These are phyloP conservation scores for Cladosporium sphaerospermum DNA, from an alignment of 2,329 filamentous ascomycete genomes.

Conservation along the genomic window DNA sequence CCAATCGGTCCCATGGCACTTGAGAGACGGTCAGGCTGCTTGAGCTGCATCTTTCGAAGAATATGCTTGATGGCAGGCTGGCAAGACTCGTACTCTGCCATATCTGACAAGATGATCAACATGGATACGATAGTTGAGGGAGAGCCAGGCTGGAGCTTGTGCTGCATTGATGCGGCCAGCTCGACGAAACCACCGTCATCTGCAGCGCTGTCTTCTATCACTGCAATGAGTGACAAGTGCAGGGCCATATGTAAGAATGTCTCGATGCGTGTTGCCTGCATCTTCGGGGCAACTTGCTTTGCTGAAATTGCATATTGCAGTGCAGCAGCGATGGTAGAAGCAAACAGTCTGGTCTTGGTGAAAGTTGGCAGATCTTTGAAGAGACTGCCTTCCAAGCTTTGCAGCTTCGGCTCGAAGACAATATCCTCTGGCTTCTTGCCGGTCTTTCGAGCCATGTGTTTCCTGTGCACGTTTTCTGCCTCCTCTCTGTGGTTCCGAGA, in stretches of 20 bases:
- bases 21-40: slow-evolving; percentile 67
- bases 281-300: slow-evolving; percentile 60
- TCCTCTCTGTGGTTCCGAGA: slow-evolving; percentile 96
- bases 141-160: neutral
- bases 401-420: slow-evolving; percentile 83
- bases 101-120: slow-evolving; percentile 45
- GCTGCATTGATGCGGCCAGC: slow-evolving; percentile 18
- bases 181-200: slow-evolving; percentile 20
- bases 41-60: slow-evolving; percentile 77
- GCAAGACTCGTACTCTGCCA: slow-evolving; percentile 72
- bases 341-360: slow-evolving; percentile 77
- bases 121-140: slow-evolving; percentile 42
- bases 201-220: slow-evolving; percentile 52
- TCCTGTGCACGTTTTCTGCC: slow-evolving; percentile 81
- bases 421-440: slow-evolving; percentile 76
- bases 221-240: slow-evolving; percentile 78
- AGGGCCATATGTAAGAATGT: slow-evolving; percentile 87
- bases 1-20: slow-evolving; percentile 54
- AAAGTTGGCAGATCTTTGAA: slow-evolving; percentile 74
- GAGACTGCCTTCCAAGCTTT: slow-evolving; percentile 66
- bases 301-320: slow-evolving; percentile 73
- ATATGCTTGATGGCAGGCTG: slow-evolving; percentile 80
- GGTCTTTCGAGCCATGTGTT: slow-evolving; percentile 79
- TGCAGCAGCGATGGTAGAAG: slow-evolving; percentile 82
- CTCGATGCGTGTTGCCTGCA: slow-evolving; percentile 79